Percentiles rank a stretch among this genome's conserved stretches.
Conservation (phyloP, 495 filamentous ascomycete genomes). For the Hyaloscypha variabilis region DNA sequence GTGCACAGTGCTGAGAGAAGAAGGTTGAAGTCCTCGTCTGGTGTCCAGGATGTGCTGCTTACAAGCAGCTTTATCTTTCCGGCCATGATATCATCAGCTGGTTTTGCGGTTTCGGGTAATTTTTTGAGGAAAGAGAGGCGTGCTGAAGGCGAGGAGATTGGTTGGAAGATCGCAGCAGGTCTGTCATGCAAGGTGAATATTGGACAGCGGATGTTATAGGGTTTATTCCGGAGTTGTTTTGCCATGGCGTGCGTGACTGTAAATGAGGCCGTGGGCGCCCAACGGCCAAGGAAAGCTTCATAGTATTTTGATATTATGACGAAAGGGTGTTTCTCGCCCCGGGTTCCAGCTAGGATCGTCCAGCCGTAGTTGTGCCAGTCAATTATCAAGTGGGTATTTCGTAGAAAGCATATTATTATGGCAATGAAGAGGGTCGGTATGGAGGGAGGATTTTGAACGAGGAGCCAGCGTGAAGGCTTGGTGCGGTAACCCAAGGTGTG, state of each 20-base stretch:
- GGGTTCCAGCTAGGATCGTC: slow-evolving; percentile 77
- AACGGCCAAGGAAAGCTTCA: slow-evolving; percentile 68
- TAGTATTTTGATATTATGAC: slow-evolving; percentile 76
- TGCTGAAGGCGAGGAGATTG: slow-evolving; percentile 51
- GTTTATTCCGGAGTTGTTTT: slow-evolving; percentile 60
- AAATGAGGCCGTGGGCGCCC: slow-evolving; percentile 69
- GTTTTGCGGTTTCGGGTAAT: slow-evolving; percentile 59
- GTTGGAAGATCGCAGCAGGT: slow-evolving; percentile 79
- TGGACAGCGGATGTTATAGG: slow-evolving; percentile 64
- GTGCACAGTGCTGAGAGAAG: slow-evolving; percentile 80
- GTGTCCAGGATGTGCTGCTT: slow-evolving; percentile 94
- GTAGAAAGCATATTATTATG: slow-evolving; percentile 69
- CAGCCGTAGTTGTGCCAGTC: slow-evolving; percentile 99
- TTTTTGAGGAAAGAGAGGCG: slow-evolving; percentile 61
- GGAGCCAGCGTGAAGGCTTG: slow-evolving; percentile 73
- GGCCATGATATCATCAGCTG: slow-evolving; percentile 55
- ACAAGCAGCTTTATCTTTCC: slow-evolving; percentile 70
- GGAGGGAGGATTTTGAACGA: slow-evolving; percentile 92
- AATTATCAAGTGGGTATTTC: slow-evolving; percentile 81
- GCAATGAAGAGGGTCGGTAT: slow-evolving; percentile 87
- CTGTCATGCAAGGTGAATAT: slow-evolving; percentile 83
- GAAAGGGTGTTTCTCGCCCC: slow-evolving; percentile 72
- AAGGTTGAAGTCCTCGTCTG: slow-evolving; percentile 92
- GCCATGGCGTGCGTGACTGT: slow-evolving; percentile 91
- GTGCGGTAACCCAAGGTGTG: slow-evolving; percentile 72